phyloP scores from a whole-genome alignment of 108 stramenopile genomes.

The Schizochytrium sp. region DNA sequence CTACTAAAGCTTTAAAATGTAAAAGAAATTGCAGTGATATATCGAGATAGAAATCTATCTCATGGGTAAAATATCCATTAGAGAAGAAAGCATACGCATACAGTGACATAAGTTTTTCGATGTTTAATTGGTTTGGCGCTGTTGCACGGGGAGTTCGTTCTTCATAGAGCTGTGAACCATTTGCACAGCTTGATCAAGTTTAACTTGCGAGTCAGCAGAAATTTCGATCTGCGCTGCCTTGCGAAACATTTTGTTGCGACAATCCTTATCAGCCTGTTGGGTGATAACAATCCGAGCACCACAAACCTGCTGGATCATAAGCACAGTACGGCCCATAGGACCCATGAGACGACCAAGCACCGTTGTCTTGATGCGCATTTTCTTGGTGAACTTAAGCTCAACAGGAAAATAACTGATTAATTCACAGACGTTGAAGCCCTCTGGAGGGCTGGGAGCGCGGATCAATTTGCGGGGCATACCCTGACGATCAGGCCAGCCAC shows the following conservation, averaged over 20 bases:
- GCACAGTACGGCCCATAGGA: conserved; percentile 1
- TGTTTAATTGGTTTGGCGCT: not conserved
- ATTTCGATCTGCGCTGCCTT: conserved; percentile 20
- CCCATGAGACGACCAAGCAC: conserved; percentile 43
- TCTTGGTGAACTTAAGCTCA: not conserved
- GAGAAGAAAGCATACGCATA: no score
- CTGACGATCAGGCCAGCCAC: not conserved
- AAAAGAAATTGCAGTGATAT: not conserved
- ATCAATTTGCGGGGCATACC: conserved; percentile 47
- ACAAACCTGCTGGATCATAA: conserved; percentile 52
- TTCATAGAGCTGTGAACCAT: conserved; percentile 27
- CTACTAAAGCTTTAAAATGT: no score
- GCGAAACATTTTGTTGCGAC: not conserved
- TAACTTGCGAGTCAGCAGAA: not conserved
- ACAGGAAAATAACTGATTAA: conserved; percentile 32
- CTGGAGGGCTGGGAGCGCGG: conserved; percentile 1
- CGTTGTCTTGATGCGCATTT: conserved; percentile 3
- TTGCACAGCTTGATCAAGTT: not conserved
- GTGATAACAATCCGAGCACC: conserved; percentile 43
- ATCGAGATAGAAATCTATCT: not conserved
- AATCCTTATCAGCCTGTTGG: not conserved
- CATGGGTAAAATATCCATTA: no score
- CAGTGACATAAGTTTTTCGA: no score
- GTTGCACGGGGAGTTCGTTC: not conserved
- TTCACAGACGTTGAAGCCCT: not conserved